Evolutionary conservation across 495 filamentous ascomycete genomes (phyloP).

Genomic region (Recurvomyces mirabilis): DNA sequence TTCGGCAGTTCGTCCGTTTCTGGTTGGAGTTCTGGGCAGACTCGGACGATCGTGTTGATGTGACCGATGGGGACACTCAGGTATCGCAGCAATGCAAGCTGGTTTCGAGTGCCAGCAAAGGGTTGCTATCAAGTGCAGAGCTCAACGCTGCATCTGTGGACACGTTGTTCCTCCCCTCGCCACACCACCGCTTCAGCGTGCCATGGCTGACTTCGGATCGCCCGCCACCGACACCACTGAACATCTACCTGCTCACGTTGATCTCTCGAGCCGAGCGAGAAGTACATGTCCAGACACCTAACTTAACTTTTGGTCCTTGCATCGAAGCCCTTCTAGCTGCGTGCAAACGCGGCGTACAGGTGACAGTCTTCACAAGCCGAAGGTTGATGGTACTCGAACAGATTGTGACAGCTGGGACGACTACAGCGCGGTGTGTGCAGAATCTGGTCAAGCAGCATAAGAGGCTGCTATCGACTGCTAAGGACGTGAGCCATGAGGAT

Average conservation of each 20-base stretch:
- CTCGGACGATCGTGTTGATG: not conserved
- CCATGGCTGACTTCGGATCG: slow-evolving; percentile 35
- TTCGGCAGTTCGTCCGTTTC: slow-evolving; percentile 45
- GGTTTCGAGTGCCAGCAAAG: not conserved
- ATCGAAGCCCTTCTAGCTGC: slow-evolving; percentile 42
- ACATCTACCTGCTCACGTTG: slow-evolving; percentile 46
- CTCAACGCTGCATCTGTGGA: no score
- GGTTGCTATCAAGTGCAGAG: no score
- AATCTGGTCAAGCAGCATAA: slow-evolving; percentile 30
- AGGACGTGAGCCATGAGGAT: slow-evolving; percentile 11
- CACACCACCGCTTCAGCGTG: slow-evolving; percentile 44
- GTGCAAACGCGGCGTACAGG: slow-evolving; percentile 44
- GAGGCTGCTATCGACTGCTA: not conserved
- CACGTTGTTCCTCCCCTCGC: slow-evolving; percentile 47
- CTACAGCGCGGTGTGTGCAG: slow-evolving; percentile 46
- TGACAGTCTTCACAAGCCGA: slow-evolving; percentile 51
- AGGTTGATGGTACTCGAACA: slow-evolving; percentile 65
- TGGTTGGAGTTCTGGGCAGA: slow-evolving; percentile 45
- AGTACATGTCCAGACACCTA: slow-evolving; percentile 61
- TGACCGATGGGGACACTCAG: not conserved
- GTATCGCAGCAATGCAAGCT: not conserved
- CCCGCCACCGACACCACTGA: slow-evolving; percentile 55
- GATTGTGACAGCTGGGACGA: slow-evolving; percentile 56
- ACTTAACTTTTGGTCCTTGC: slow-evolving; percentile 51
- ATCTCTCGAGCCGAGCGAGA: slow-evolving; percentile 38